Conservation (phyloP, 306 rosid species). For the Rosa chinensis region DNA sequence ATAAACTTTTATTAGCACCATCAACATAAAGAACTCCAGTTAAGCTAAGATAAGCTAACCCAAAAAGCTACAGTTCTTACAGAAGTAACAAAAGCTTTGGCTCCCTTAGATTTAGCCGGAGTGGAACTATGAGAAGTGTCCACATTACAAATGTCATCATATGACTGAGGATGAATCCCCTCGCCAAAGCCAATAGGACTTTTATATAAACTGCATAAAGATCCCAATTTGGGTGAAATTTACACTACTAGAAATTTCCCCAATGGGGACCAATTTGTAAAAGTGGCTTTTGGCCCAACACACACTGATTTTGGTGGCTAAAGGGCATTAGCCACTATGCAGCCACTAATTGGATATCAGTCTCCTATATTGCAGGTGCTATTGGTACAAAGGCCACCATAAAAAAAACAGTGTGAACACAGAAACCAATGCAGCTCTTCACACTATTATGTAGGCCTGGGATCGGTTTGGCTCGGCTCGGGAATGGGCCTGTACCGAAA, state of each 20-base stretch:
- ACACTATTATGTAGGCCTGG: no score
- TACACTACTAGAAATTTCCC: neutral
- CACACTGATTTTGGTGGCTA: no score
- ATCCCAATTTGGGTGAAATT: neutral
- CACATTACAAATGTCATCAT: slow-evolving; percentile 32
- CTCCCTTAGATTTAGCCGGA: slow-evolving; percentile 34
- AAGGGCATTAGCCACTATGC: no score
- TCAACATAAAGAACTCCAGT: slow-evolving; percentile 19
- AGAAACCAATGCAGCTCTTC: no score
- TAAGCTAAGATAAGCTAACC: slow-evolving; percentile 48
- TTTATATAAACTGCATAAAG: neutral
- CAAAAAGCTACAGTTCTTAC: slow-evolving; percentile 73
- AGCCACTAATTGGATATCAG: no score
- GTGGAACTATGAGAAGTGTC: slow-evolving; percentile 21
- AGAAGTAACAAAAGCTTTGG: slow-evolving; percentile 51
- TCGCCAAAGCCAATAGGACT: slow-evolving; percentile 25
- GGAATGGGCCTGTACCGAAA: no score
- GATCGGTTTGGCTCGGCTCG: no score
- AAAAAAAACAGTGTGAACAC: no score
- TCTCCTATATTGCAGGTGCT: no score
- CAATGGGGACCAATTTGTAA: no score
- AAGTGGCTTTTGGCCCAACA: no score
- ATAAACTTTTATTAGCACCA: neutral
- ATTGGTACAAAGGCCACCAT: no score
- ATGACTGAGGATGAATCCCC: slow-evolving; percentile 38